Evolutionary conservation across 1,284 basidiomycete genomes (phyloP), one percentile per base, ranked within the genome.

Genomic region (Ganoderma sinense): DNA sequence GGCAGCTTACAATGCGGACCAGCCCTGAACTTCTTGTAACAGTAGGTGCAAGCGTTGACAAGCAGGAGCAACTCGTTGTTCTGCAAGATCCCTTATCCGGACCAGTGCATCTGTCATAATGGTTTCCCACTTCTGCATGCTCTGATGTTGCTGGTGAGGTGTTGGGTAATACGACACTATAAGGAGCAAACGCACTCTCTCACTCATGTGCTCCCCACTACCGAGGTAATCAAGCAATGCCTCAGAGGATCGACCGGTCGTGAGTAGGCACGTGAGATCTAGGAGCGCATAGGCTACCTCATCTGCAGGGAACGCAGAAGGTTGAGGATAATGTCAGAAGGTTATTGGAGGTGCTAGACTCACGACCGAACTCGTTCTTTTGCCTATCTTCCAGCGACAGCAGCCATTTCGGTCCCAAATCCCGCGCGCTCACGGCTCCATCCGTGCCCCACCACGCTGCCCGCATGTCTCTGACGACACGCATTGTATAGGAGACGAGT

Each of bases 91-190:
- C 67, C 93, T 91, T 72, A 94, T 80, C 77, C 89, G 92, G 43
- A 85, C 83, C 65, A 95, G 79, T 26, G 92, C 88, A 71, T 94
- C 92, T 18, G 84, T 84, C 74, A 94, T 87, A 5, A 88, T 89
- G 4, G 87, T 84, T 77, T 95, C 93, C 93, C 93, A 95, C 78
- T 93, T 94, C 78, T 90, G 89, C 66, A 94, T 83, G 64, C 88
- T 87, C 93, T 94, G 33, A 48, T 29, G 77, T 61, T 29, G 26
- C 59, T 23, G 11, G 39, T 62, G 51, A 69, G 71, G 36, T 33
- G n/a, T 33, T 14, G 48, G 11, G 51, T 56, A 39, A 40, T 26
- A 69, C 18, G 8, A 53, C 51, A 64, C 36, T 53, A 72, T 23
- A 40, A 39, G 20, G 29, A 33, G 64, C 64, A 48, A 20, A 72